A percentile compares a stretch with the other conserved stretches of the same genome.
phyloP scores from a whole-genome alignment of 108 stramenopile species.

The Stephanodiscus minutulus region DNA sequence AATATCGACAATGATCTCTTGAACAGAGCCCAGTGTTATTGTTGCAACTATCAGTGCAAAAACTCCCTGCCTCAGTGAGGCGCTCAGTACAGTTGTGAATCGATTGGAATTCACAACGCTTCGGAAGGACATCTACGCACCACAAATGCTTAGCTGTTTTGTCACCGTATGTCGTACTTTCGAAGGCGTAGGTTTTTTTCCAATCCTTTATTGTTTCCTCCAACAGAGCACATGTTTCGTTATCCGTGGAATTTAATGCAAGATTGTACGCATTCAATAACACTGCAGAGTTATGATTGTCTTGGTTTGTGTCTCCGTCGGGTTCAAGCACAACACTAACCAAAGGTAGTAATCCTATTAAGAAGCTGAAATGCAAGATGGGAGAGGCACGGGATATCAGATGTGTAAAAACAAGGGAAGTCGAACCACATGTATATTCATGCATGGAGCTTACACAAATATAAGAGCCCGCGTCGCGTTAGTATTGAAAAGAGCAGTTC shows the following conservation, averaged over 20 bases:
- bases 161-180: conserved; percentile 11
- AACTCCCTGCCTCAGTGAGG: neutral
- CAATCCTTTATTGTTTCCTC: conserved; percentile 54
- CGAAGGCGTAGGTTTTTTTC: conserved; percentile 34
- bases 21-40: conserved; percentile 5
- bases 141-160: conserved; percentile 40
- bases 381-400: conserved; percentile 1
- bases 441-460: conserved; percentile 49
- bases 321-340: conserved; percentile 14
- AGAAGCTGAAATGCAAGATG: conserved; percentile 31
- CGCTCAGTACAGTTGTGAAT: neutral
- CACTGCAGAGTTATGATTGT: conserved; percentile 45
- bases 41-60: conserved; percentile 11
- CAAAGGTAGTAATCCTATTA: conserved; percentile 57
- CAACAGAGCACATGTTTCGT: conserved; percentile 62
- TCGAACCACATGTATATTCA: neutral
- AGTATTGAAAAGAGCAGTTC: conserved; percentile 75
- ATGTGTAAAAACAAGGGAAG: conserved; percentile 1
- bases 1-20: too few relatives aligned
- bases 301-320: conserved; percentile 39
- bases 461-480: conserved; percentile 74
- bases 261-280: conserved; percentile 71
- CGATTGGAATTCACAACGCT: conserved; percentile 60
- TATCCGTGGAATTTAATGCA: conserved; percentile 31
- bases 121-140: conserved; percentile 62